Evolutionary conservation across 2,329 filamentous ascomycete genomes (phyloP).

Genomic region (Furcasterigmium furcatum): DNA sequence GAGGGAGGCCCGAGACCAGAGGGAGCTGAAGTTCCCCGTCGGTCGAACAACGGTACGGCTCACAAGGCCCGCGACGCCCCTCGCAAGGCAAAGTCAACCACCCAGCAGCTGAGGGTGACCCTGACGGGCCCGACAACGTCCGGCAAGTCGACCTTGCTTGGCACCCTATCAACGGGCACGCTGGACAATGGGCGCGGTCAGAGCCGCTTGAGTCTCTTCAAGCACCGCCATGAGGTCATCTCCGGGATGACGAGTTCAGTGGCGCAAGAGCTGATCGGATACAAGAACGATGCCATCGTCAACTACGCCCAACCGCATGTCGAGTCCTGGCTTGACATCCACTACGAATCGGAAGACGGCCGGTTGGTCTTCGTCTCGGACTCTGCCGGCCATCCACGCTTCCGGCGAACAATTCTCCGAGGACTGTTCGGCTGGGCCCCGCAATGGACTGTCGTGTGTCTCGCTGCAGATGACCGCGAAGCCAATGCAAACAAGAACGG

Average conservation of each 20-base stretch:
- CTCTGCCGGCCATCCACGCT: conserved; percentile 86
- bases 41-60: conserved; percentile 4
- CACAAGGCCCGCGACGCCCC: conserved; percentile 15
- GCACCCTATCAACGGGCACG: conserved; percentile 81
- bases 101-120: conserved; percentile 79
- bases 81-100: conserved; percentile 47
- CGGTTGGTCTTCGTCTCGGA: conserved; percentile 87
- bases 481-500: conserved; percentile 22
- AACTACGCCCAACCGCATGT: conserved; percentile 88
- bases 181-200: conserved; percentile 91
- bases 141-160: conserved; percentile 88
- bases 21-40: conserved; percentile 1
- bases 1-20: conserved; percentile 4
- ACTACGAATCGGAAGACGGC: conserved; percentile 69
- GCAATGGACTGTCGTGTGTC: conserved; percentile 87
- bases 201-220: conserved; percentile 82
- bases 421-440: conserved; percentile 95
- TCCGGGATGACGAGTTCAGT: conserved; percentile 94
- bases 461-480: conserved; percentile 74
- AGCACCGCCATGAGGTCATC: conserved; percentile 88
- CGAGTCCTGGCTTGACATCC: conserved; percentile 92
- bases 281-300: conserved; percentile 59
- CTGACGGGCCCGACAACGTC: conserved; percentile 86
- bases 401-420: conserved; percentile 81
- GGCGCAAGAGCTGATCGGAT: conserved; percentile 89